Conservation (phyloP, 2,329 filamentous ascomycete genomes). For the Cladophialophora chaetospira region DNA sequence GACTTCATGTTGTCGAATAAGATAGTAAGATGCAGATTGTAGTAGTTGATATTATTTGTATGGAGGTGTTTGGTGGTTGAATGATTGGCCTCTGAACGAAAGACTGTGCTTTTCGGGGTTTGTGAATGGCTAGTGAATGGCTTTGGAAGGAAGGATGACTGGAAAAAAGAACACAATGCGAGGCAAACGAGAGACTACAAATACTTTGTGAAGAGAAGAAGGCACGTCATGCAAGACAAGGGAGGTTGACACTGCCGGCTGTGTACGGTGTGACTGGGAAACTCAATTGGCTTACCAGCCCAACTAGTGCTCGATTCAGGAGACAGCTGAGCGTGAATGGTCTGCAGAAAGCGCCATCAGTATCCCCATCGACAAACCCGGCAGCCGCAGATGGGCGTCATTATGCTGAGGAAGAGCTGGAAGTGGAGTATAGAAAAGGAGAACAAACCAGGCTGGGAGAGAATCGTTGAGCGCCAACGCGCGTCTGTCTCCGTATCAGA, state of each 20-base stretch:
- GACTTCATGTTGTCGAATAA: slow-evolving; percentile 28
- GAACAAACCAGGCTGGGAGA: slow-evolving; percentile 21
- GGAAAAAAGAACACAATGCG: slow-evolving; percentile 12
- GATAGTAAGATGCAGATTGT: slow-evolving; percentile 6
- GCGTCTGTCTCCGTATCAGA: neutral
- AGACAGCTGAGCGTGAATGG: slow-evolving; percentile 18
- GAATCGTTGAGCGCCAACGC: neutral
- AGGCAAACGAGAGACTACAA: slow-evolving; percentile 22
- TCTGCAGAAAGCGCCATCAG: neutral
- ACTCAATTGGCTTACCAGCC: slow-evolving; percentile 7
- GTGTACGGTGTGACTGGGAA: slow-evolving; percentile 17
- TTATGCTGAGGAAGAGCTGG: neutral
- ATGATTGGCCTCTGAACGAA: slow-evolving; percentile 20
- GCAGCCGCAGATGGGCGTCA: slow-evolving; percentile 3
- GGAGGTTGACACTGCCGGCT: slow-evolving; percentile 22
- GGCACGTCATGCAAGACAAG: slow-evolving; percentile 25
- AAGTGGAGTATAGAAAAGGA: slow-evolving; percentile 21
- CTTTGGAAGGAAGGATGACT: slow-evolving; percentile 19
- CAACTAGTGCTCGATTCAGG: slow-evolving; percentile 16
- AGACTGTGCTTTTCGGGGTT: slow-evolving; percentile 22
- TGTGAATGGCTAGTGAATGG: slow-evolving; percentile 24
- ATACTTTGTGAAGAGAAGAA: slow-evolving; percentile 20
- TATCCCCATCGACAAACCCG: neutral
- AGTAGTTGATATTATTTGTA: slow-evolving; percentile 6
- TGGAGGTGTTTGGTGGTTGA: slow-evolving; percentile 7